Percentiles rank a stretch among this genome's conserved stretches.
phyloP scores from a whole-genome alignment of 768 basidiomycete genomes.

The Tricholoma bakamatsutake region DNA sequence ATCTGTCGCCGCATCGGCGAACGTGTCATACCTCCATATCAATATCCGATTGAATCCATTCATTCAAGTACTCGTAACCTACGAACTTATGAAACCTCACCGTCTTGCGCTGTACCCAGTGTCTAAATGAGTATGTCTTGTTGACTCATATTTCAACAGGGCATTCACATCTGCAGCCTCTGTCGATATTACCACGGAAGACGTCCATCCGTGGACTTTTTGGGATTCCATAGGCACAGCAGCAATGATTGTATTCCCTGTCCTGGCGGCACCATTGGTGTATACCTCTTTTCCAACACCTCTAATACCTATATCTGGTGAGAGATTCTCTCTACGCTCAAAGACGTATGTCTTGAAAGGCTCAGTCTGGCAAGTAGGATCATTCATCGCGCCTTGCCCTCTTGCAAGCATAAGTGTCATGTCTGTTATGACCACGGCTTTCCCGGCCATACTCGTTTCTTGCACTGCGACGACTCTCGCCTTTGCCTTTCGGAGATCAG shows the following conservation, averaged over 20 bases:
- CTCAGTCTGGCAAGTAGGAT: background rate
- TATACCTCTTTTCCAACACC: background rate
- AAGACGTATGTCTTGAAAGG: background rate
- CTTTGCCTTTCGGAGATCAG: background rate
- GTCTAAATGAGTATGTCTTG: background rate
- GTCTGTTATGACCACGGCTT: background rate
- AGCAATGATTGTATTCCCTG: slow-evolving; percentile 1
- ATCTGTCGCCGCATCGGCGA: background rate
- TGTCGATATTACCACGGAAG: background rate
- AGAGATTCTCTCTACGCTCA: background rate
- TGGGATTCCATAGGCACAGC: slow-evolving; percentile 3
- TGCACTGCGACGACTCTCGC: background rate
- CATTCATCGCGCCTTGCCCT: background rate
- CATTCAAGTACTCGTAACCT: background rate
- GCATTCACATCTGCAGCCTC: background rate
- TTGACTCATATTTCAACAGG: background rate
- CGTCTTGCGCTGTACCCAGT: background rate
- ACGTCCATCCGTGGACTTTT: slow-evolving; percentile 6
- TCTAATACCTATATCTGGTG: slow-evolving; percentile 6
- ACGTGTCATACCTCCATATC: background rate
- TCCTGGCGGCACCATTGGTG: slow-evolving; percentile 4
- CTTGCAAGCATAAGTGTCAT: background rate
- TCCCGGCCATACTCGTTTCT: background rate
- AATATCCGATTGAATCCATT: too few relatives aligned
- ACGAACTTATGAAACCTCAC: background rate